Evolutionary conservation across 768 basidiomycete genomes (phyloP).

Genomic region (Calocybe gangraenosa): DNA sequence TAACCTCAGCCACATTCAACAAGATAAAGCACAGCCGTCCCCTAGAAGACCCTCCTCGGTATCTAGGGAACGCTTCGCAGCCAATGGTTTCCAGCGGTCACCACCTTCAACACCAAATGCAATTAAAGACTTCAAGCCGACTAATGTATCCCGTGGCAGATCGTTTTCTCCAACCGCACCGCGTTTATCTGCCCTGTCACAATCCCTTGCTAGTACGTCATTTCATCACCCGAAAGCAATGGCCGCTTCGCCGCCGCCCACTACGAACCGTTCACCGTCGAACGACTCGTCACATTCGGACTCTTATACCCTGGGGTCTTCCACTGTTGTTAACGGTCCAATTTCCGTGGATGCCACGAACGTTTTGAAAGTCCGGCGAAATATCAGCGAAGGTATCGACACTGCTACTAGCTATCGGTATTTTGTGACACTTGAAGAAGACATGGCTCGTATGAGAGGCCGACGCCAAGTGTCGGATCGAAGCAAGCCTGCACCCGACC

Average conservation of each 20-base stretch:
- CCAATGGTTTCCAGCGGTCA: conserved; percentile 17
- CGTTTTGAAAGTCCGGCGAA: conserved; percentile 38
- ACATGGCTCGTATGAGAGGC: conserved; percentile 31
- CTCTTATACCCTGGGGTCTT: conserved; percentile 18
- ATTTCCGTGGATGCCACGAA: conserved; percentile 26
- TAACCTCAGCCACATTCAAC: conserved; percentile 39
- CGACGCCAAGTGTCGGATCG: conserved; percentile 17
- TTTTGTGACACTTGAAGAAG: conserved; percentile 40
- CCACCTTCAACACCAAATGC: conserved; percentile 27
- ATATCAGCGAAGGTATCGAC: conserved; percentile 35
- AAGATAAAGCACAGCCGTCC: conserved; percentile 22
- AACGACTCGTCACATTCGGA: conserved; percentile 23
- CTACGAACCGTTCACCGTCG: conserved; percentile 12
- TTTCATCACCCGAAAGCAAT: conserved; percentile 49
- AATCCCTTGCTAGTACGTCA: conserved; percentile 57
- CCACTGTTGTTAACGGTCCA: conserved; percentile 29
- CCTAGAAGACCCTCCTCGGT: conserved; percentile 14
- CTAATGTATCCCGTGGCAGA: conserved; percentile 32
- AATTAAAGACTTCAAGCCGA: conserved; percentile 57
- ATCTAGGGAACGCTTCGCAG: conserved; percentile 17
- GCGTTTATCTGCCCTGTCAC: conserved; percentile 60
- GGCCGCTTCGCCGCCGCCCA: conserved; percentile 13
- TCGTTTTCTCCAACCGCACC: conserved; percentile 33
- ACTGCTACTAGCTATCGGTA: conserved; percentile 43
- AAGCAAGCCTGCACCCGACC: conserved; percentile 17